Conservation (phyloP, 78 protist genomes). For the Cavenderia fasciculata region DNA sequence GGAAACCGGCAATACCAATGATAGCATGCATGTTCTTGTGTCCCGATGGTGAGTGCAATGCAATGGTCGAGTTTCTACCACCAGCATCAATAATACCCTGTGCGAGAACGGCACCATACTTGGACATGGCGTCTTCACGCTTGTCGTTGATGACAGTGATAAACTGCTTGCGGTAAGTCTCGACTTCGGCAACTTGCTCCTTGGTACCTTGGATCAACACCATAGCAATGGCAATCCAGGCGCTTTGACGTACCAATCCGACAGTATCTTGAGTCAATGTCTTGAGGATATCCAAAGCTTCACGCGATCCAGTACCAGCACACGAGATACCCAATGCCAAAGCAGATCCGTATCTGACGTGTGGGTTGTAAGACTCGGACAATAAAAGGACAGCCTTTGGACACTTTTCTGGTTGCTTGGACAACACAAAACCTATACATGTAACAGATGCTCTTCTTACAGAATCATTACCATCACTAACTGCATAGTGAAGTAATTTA, state of each 20-base stretch:
- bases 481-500: conserved; percentile 97
- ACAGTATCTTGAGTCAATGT: conserved; percentile 89
- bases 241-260: conserved; percentile 98
- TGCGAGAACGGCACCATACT: conserved; percentile 98
- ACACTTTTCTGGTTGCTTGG: conserved; percentile 90
- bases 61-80: conserved; percentile 96
- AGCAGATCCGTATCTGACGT: conserved; percentile 98
- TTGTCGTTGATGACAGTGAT: conserved; percentile 81
- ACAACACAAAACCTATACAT: conserved; percentile 95
- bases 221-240: conserved; percentile 95
- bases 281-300: conserved; percentile 89
- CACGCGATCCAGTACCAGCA: conserved; percentile 96
- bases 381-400: conserved; percentile 90
- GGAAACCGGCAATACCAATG: conserved; percentile 94
- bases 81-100: conserved; percentile 98
- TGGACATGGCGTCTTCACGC: conserved; percentile 93
- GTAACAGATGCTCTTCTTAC: conserved; percentile 99
- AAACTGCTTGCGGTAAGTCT: conserved; percentile 56
- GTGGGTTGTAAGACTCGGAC: conserved; percentile 97
- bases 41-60: conserved; percentile 82
- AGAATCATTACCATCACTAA: conserved; percentile 97
- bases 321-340: conserved; percentile 98
- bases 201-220: conserved; percentile 93
- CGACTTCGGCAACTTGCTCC: conserved; percentile 49
- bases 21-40: conserved; percentile 78